Conservation (phyloP, 192 early-diverging fungal species). For the Obelidium mucronatum region DNA sequence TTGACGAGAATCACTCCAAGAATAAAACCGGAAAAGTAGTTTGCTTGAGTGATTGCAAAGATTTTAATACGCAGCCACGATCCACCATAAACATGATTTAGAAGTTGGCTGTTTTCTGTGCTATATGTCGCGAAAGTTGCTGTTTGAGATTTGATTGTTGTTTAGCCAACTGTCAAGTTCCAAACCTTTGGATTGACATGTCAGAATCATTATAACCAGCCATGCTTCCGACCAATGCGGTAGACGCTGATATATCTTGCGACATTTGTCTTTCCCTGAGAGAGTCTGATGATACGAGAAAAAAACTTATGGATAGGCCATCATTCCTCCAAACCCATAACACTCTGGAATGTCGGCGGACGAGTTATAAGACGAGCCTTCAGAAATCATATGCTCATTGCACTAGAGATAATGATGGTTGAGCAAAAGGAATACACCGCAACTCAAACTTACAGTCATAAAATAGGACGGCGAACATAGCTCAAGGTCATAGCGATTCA, state of each 20-base stretch:
- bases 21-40: constrained; percentile 26
- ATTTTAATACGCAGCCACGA: constrained; percentile 18
- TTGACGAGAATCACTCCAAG: constrained; percentile 40
- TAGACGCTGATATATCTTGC: neutral
- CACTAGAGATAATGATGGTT: neutral
- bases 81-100: neutral
- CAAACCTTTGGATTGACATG: constrained; percentile 10
- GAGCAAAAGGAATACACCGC: neutral
- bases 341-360: constrained; percentile 13
- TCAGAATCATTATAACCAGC: neutral
- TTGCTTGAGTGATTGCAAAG: constrained; percentile 21
- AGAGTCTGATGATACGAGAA: neutral
- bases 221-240: constrained; percentile 5
- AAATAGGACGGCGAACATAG: constrained; percentile 32
- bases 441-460: constrained; percentile 24
- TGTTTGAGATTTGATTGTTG: neutral
- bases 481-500: constrained; percentile 31
- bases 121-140: neutral
- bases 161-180: no score
- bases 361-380: constrained; percentile 9
- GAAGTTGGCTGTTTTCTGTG: constrained; percentile 13
- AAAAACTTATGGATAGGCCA: neutral
- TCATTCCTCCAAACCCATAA: constrained; percentile 20
- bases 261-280: neutral
- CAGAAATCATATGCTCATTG: constrained; percentile 7